Conservation (phyloP, 73 alveolate species). For the Uronychia setigera region DNA sequence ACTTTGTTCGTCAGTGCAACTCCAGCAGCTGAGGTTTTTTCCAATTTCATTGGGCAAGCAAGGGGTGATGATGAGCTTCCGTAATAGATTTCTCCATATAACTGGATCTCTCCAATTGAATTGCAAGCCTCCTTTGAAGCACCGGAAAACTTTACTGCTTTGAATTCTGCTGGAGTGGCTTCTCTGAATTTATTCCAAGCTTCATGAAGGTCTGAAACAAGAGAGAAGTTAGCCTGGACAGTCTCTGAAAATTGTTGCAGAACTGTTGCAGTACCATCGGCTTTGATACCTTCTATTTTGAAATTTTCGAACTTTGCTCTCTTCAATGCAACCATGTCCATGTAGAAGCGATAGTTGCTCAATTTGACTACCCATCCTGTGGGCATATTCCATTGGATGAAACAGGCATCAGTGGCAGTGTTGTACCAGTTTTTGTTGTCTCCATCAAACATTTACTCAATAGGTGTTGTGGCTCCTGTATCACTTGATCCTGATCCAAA, state of each 20-base stretch:
- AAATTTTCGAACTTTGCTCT: not conserved
- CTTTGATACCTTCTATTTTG: not conserved
- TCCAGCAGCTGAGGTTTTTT: not conserved
- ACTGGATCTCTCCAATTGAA: conserved; percentile 26
- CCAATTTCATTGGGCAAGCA: conserved; percentile 22
- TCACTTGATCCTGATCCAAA: not conserved
- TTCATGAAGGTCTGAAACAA: conserved; percentile 34
- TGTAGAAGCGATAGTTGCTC: not conserved
- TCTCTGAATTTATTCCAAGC: conserved; percentile 20
- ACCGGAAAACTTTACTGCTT: conserved; percentile 23
- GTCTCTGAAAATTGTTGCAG: not conserved
- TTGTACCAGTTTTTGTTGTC: not conserved
- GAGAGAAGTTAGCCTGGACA: not conserved
- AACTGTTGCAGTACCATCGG: not conserved
- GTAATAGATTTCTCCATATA: conserved; percentile 30
- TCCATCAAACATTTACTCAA: not conserved
- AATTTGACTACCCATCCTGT: not conserved
- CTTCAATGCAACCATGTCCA: not conserved
- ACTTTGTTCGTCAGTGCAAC: conserved; percentile 8
- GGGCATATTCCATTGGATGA: not conserved
- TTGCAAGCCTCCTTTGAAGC: conserved; percentile 3
- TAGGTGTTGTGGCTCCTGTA: not conserved
- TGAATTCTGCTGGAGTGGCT: conserved; percentile 10
- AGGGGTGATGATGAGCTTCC: not conserved
- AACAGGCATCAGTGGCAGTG: not conserved